A percentile compares a stretch with the other conserved stretches of the same genome.
Evolutionary conservation across 495 filamentous ascomycete genomes (phyloP).

Genomic region (Tuber calosporum): DNA sequence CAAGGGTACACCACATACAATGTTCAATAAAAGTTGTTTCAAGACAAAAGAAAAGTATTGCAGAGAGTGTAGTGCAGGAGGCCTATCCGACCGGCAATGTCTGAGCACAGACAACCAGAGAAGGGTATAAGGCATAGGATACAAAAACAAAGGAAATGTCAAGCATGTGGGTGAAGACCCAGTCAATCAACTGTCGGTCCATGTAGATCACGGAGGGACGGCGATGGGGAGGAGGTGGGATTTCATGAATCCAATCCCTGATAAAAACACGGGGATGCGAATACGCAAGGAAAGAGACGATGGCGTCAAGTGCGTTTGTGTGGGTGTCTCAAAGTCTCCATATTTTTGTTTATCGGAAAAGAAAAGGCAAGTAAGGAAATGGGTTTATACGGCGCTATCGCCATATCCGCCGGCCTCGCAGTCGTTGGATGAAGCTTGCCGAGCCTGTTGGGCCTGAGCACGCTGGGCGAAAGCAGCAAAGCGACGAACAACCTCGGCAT

Average conservation of each 20-base stretch:
- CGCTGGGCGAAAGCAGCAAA: conserved; percentile 74
- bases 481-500: conserved; percentile 80
- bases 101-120: conserved; percentile 15
- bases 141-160: conserved; percentile 37
- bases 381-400: conserved; percentile 33
- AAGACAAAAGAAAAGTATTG: conserved; percentile 22
- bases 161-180: conserved; percentile 41
- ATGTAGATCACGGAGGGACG: conserved; percentile 17
- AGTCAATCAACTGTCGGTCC: conserved; percentile 12
- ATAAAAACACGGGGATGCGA: conserved; percentile 19
- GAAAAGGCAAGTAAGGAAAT: conserved; percentile 11
- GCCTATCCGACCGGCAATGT: neutral
- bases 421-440: conserved; percentile 36
- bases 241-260: neutral
- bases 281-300: conserved; percentile 32
- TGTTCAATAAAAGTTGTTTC: conserved; percentile 16
- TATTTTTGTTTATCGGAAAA: conserved; percentile 12
- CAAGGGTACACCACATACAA: neutral
- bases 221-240: neutral
- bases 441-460: conserved; percentile 36
- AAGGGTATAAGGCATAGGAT: conserved; percentile 19
- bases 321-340: conserved; percentile 30
- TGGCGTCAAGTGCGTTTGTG: conserved; percentile 29
- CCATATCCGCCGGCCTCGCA: conserved; percentile 39
- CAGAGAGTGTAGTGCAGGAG: neutral